Evolutionary conservation across 805 yeast genomes (phyloP).

Genomic region (Candida orba): DNA sequence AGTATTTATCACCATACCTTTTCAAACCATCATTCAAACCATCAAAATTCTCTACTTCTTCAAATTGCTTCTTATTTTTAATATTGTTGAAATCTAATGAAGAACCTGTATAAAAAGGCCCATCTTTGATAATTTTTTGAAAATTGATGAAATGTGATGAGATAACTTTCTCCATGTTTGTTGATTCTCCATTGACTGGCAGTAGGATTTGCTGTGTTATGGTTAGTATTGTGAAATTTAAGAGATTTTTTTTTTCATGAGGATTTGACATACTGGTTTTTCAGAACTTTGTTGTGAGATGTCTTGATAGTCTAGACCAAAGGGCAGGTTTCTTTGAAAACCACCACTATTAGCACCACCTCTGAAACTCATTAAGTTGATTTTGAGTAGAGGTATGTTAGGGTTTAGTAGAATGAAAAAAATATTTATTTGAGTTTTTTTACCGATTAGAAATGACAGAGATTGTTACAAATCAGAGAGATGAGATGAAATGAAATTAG

Average conservation of each 20-base stretch:
- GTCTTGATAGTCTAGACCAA: constrained; percentile 65
- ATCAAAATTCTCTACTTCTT: constrained; percentile 28
- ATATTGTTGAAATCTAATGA: constrained; percentile 25
- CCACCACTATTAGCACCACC: constrained; percentile 37
- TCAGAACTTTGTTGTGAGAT: constrained; percentile 34
- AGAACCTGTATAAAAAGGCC: constrained; percentile 62
- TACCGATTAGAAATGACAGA: neutral
- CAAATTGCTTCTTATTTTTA: constrained; percentile 17
- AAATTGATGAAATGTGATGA: constrained; percentile 53
- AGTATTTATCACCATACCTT: constrained; percentile 75
- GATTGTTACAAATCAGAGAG: too few relatives aligned
- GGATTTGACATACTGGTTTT: constrained; percentile 15
- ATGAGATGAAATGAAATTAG: neutral
- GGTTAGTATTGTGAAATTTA: neutral
- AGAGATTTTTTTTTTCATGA: too few relatives aligned
- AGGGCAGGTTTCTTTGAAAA: constrained; percentile 43
- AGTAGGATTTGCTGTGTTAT: constrained; percentile 32
- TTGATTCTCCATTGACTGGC: constrained; percentile 59
- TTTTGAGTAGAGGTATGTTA: too few relatives aligned
- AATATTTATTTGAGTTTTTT: neutral
- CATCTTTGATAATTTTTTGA: constrained; percentile 46
- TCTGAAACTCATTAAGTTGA: constrained; percentile 43
- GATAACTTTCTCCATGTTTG: constrained; percentile 40
- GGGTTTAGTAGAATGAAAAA: too few relatives aligned
- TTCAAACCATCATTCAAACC: constrained; percentile 61